Percentiles rank a stretch among this genome's conserved stretches.
These are phyloP conservation scores for Arthrinium phaeospermum DNA, from an alignment of 2,329 filamentous ascomycete genomes.

Conservation along the genomic window DNA sequence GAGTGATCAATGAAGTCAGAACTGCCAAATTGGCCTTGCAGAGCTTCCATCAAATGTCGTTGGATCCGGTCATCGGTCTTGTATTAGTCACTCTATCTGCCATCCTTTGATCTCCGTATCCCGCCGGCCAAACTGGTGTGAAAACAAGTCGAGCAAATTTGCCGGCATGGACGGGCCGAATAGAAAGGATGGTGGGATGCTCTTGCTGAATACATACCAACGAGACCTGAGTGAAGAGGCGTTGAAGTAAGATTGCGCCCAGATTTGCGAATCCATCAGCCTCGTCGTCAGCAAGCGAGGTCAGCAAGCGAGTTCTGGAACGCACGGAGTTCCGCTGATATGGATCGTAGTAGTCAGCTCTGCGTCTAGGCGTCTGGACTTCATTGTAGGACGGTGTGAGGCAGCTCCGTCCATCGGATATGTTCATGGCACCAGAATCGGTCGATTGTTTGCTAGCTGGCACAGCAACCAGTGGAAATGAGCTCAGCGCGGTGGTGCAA, in stretches of 20 bases:
- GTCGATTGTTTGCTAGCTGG: background rate
- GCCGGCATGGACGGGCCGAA: background rate
- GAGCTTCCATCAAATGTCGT: background rate
- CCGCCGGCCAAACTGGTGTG: background rate
- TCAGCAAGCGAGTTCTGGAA: background rate
- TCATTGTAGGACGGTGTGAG: background rate
- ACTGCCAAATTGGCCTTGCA: background rate
- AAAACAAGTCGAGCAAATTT: background rate
- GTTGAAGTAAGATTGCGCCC: background rate
- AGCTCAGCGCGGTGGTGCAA: background rate
- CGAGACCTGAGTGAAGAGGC: background rate
- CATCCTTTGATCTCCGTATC: background rate
- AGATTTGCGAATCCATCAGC: no score
- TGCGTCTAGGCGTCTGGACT: background rate
- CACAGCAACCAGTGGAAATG: background rate
- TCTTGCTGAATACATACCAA: background rate
- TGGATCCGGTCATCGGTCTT: background rate
- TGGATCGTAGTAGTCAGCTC: background rate
- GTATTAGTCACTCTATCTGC: background rate
- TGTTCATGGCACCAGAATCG: background rate
- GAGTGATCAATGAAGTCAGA: no score
- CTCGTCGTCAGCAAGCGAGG: background rate
- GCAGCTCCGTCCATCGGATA: slow-evolving; percentile 1
- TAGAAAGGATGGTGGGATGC: no score
- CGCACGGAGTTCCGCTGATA: background rate